Base-by-base conservation (phyloP, 2,329 filamentous ascomycete genomes). In the Trichoderma polysporum region DNA sequence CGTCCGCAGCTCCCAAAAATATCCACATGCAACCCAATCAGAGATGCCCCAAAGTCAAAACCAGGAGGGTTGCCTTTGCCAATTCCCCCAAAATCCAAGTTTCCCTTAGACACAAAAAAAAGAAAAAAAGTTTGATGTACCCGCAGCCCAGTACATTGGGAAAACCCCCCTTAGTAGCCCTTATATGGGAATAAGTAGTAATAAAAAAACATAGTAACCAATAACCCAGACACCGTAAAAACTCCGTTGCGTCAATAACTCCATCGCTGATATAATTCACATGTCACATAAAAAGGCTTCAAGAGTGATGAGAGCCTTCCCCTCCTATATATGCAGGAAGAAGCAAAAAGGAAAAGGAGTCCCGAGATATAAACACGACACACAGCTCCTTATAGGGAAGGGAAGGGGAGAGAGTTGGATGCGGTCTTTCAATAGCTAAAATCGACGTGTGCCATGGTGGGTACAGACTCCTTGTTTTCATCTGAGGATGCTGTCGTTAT, bases 371-470 rank as follows among this genome's bases (percentile, higher is more conserved):
- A 27, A 54, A 53, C 33, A 58, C 13, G 53, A 49, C 19, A 31
- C 47, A 54, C 54, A 35, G 33, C 45, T 45, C 54, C 56, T 10
- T 35, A 17, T 25, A 29, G 27, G 37, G n/a, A 53, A 27, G 10
- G 31, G 31, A 31, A 10, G 25, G 50, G 29, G 50, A n/a, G n/a
- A n/a, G 50, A 4, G 29, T 33, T 39, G 31, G 22, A 29, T 29
- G n/a, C 25, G 45, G 33, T 13, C 31, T 68, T 84, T 79, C 29
- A 89, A 72, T 89, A 88, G 76, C 83, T 88, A 70, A 89, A 86
- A 77, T 89, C 86, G 71, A 89, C 84, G 74, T 85, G 82, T 68
- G 84, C 86, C 78, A 89, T 80, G 69, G 84, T 80, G 45, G 85
- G 81, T 71, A 85, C 71, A 22, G 63, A 53, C 41, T 74, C 71